Evolutionary conservation across 2,329 filamentous ascomycete genomes (phyloP).

Genomic region (Raffaelea albimanens): DNA sequence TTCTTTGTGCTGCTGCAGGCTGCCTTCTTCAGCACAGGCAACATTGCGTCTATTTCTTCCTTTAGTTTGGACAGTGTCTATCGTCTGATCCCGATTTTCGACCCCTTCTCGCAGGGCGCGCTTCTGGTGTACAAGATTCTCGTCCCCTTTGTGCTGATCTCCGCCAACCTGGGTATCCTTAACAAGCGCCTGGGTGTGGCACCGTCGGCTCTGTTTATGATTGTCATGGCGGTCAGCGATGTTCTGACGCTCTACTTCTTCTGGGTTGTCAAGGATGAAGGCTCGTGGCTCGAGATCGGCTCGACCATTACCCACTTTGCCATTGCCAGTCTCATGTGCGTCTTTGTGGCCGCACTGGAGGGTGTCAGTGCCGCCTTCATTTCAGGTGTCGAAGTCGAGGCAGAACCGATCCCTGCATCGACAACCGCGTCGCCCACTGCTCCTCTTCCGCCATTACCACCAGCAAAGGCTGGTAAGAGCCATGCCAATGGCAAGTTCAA

Average conservation of each 20-base stretch:
- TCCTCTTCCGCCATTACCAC: no score
- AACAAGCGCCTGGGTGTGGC: constrained; percentile 77
- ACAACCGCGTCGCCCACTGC: no score
- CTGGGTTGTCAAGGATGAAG: constrained; percentile 93
- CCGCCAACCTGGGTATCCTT: constrained; percentile 85
- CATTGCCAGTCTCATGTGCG: constrained; percentile 80
- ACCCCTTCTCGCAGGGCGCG: constrained; percentile 83
- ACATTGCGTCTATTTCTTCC: constrained; percentile 85
- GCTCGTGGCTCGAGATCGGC: constrained; percentile 94
- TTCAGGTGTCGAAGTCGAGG: constrained; percentile 70
- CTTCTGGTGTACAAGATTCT: constrained; percentile 83
- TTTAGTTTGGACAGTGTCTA: constrained; percentile 88
- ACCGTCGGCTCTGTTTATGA: constrained; percentile 84
- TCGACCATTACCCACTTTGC: constrained; percentile 93
- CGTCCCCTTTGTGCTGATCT: constrained; percentile 87
- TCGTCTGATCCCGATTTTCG: constrained; percentile 83
- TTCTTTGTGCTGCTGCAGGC: constrained; percentile 93
- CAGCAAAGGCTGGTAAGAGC: neutral
- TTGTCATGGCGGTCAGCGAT: constrained; percentile 86
- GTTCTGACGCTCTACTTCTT: constrained; percentile 94
- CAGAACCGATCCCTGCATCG: constrained; percentile 13
- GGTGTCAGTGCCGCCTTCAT: constrained; percentile 77
- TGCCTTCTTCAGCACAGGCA: constrained; percentile 94
- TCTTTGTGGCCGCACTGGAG: constrained; percentile 85
- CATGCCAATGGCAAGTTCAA: neutral